Evolutionary conservation across 352 stramenopile species (phyloP), one percentile per base, ranked within the genome.

Genomic region (Phytophthora colocasiae): DNA sequence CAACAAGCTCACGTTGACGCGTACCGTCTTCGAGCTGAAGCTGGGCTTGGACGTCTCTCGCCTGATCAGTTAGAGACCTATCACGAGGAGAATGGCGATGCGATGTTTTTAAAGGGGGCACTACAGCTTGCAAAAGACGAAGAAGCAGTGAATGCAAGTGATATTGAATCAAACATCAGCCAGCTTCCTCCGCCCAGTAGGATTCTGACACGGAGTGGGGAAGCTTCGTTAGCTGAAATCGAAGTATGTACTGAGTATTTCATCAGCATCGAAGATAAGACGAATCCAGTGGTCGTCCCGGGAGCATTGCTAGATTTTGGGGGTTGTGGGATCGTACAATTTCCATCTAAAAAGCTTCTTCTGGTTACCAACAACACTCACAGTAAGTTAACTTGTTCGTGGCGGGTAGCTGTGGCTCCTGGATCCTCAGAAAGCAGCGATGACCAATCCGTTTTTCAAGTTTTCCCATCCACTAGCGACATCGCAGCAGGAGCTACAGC

Each of bases 1-100:
- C 82, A 97, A 44, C 88, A 97, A 43, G 87, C 89, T 9, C 95
- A 98, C 56, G 65, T 98, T n/a, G 84, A 97, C 45, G 89, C 89
- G 1, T 94, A 96, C 66, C 77, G 87, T 6, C 40, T 83, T 41
- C 81, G 87, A 14, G 68, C 57, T 4, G 72, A 73, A 14, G 62
- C 64, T 29, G 90, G 90, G 3, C 72, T 96, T n/a, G 90, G 74
- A 2, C 55, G 73, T 1, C 69, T 97, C 39, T 93, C 76, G 53
- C 91, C 91, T 0, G 87, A 97, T 62, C 84, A 97, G 52, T 58
- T 98, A 17, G 85, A 96, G 46, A 79, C 70, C 5, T 87, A 92
- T 26, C 84, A 77, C 56, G 71, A 90, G 54, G 83, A 94, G 10
- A 72, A 93, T 31, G 88, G 86, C 4, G 77, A 93, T 47, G 64